A percentile compares a stretch with the other conserved stretches of the same genome.
Evolutionary conservation across 2,329 filamentous ascomycete species (phyloP).

Genomic region (Claviceps sp.): DNA sequence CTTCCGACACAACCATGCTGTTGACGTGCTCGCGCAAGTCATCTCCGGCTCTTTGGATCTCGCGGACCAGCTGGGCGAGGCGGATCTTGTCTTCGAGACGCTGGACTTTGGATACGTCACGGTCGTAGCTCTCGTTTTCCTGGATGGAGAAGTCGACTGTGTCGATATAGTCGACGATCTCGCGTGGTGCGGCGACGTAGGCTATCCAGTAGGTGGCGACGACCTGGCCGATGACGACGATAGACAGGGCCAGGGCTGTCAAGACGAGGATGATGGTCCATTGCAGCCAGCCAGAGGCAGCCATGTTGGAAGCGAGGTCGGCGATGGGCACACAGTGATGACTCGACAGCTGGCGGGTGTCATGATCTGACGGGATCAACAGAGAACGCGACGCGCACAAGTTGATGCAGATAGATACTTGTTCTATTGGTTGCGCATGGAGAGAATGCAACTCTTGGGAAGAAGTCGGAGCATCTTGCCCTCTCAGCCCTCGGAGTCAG

Average conservation of each 20-base stretch:
- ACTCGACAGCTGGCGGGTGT: conserved; percentile 4
- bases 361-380: conserved; percentile 4
- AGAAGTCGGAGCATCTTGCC: too few relatives aligned
- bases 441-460: too few relatives aligned
- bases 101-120: conserved; percentile 42
- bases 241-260: conserved; percentile 42
- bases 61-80: conserved; percentile 41
- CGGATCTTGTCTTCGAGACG: conserved; percentile 50
- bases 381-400: neutral
- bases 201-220: conserved; percentile 38
- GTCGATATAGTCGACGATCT: conserved; percentile 45
- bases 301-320: conserved; percentile 27
- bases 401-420: neutral
- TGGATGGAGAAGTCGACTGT: conserved; percentile 47
- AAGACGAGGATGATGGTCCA: conserved; percentile 45
- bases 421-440: neutral
- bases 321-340: conserved; percentile 9
- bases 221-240: conserved; percentile 40
- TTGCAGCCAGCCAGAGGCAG: conserved; percentile 35
- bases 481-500: too few relatives aligned
- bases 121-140: conserved; percentile 52
- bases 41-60: conserved; percentile 48
- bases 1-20: conserved; percentile 34
- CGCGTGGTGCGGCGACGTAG: conserved; percentile 43
- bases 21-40: conserved; percentile 49